phyloP scores from a whole-genome alignment of 148 eudicot genomes.

The Vaccinium vitisidaea region DNA sequence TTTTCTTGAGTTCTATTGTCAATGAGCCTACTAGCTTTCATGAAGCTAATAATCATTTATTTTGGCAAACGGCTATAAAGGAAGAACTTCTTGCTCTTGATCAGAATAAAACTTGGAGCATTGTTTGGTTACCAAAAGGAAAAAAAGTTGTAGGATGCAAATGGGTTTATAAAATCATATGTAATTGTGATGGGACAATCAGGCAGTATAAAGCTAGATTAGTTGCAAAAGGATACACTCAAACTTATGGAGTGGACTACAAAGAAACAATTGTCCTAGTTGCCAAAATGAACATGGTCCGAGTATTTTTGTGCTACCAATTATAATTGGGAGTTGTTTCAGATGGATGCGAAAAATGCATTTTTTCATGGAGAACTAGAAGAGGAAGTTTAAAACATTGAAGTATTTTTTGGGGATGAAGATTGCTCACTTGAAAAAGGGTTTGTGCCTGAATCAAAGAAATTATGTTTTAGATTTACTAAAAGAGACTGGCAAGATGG shows the following conservation, averaged over 20 bases:
- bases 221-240: background rate
- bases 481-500: background rate
- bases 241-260: slow-evolving; percentile 6
- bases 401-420: background rate
- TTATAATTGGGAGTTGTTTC: background rate
- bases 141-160: background rate
- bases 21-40: too few species aligned
- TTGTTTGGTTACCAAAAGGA: background rate
- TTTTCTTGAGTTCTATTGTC: too few species aligned
- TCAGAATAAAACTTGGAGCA: background rate
- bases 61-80: background rate
- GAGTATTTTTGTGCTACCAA: background rate
- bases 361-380: background rate
- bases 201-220: background rate
- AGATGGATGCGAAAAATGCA: background rate
- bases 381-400: background rate
- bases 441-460: background rate
- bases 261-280: background rate
- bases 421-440: background rate
- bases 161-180: background rate
- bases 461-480: background rate
- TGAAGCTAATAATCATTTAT: too few species aligned
- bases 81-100: background rate
- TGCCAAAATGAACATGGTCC: background rate
- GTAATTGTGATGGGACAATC: background rate